Conservation (phyloP, 1,139 yeast genomes). For the Debaryomyces fabryi region DNA sequence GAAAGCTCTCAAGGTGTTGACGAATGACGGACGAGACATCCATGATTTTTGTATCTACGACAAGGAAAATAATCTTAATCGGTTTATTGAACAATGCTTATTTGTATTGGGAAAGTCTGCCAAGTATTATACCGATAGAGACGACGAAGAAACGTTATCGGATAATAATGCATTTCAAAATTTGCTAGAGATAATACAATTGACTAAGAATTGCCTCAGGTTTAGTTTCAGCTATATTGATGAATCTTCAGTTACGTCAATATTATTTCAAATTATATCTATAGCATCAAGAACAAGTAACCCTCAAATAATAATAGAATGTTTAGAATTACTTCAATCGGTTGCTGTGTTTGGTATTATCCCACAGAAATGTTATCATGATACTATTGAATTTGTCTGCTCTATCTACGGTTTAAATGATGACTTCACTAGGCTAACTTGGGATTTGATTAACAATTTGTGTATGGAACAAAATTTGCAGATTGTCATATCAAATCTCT, state of each 20-base stretch:
- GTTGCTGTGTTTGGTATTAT: slow-evolving; percentile 50
- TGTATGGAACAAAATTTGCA: slow-evolving; percentile 24
- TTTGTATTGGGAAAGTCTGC: slow-evolving; percentile 16
- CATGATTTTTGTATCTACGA: slow-evolving; percentile 58
- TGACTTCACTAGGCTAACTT: slow-evolving; percentile 38
- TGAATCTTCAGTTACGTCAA: slow-evolving; percentile 35
- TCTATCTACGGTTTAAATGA: slow-evolving; percentile 36
- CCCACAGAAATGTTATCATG: slow-evolving; percentile 42
- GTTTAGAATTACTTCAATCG: slow-evolving; percentile 50
- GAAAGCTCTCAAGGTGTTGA: slow-evolving; percentile 52
- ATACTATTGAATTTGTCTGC: slow-evolving; percentile 51
- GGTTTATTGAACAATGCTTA: slow-evolving; percentile 20
- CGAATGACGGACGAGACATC: slow-evolving; percentile 64
- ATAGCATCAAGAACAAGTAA: slow-evolving; percentile 50
- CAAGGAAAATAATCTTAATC: slow-evolving; percentile 43
- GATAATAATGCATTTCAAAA: slow-evolving; percentile 18
- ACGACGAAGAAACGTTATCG: slow-evolving; percentile 7
- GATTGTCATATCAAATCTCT: slow-evolving; percentile 23
- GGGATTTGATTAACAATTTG: slow-evolving; percentile 34
- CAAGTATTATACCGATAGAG: slow-evolving; percentile 12
- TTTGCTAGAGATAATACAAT: slow-evolving; percentile 32
- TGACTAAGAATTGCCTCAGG: slow-evolving; percentile 48
- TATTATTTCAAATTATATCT: slow-evolving; percentile 39
- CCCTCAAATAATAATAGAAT: slow-evolving; percentile 37
- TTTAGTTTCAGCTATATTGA: slow-evolving; percentile 51